Evolutionary conservation across 768 basidiomycete species (phyloP), one percentile per base, ranked within the genome.

Genomic region (Kwoniella shandongensis): DNA sequence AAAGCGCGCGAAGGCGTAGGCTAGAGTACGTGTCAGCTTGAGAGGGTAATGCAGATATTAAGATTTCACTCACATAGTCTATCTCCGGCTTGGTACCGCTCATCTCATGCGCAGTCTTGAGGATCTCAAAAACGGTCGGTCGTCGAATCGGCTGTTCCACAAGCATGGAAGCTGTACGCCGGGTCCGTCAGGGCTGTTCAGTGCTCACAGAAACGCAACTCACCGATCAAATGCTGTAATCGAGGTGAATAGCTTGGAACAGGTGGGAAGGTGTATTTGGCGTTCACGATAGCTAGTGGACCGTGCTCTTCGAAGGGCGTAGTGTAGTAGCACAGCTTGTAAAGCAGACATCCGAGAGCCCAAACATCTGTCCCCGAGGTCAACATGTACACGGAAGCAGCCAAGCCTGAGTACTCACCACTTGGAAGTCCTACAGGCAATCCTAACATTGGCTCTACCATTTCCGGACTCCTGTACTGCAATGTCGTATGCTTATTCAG

Each of bases 271-370:
- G 86, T 87, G 77, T 97, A 99, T 69, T 93, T 91, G 32, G 93
- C 93, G 70, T 97, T 97, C 62, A 98, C 81, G 61, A 98, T 98
- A 2, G 96, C 96, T 49, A 99, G 79, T 2, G 91, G 89, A 0
- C 94, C 94, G 66, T 97, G 92, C 71, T 97, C 94, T 76, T 99
- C 96, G 70, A 99, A 99, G 0, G 96, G 96, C 0, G 96, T 99
- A 0, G 93, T 99, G 77, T 99, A 99, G 78, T 97, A 99, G 77
- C 96, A 98, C 13, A 99, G 84, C 80, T 98, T 99, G 81, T 97
- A 99, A 13, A 99, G 81, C 58, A 99, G 79, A 15, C 98, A 92
- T 22, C 94, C 96, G 22, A 99, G 82, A 0, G 96, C 96, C 96
- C 96, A 99, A 0, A 99, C 87, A 69, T 99, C 94, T 76, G 52